Percentiles rank a stretch among this genome's conserved stretches.
These are phyloP conservation scores for Podaxis sp. DNA, from an alignment of 768 basidiomycete species.

Conservation along the genomic window DNA sequence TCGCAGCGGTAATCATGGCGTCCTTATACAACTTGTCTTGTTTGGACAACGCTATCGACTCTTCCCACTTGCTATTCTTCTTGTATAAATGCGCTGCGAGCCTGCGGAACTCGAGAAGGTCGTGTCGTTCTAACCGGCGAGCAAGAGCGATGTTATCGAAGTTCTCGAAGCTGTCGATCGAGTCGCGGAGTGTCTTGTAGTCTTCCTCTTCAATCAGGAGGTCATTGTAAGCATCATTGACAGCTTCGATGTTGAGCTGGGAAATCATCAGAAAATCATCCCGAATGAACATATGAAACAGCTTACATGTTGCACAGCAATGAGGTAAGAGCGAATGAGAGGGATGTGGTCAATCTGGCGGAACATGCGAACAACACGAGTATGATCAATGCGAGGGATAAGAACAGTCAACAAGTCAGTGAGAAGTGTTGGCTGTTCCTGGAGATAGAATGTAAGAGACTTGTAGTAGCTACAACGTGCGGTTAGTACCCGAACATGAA, in stretches of 20 bases:
- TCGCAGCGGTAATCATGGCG: conserved; percentile 88
- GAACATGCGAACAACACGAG: conserved; percentile 95
- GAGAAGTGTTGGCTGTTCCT: conserved; percentile 89
- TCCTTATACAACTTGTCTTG: conserved; percentile 98
- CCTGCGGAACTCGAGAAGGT: conserved; percentile 91
- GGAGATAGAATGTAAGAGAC: conserved; percentile 89
- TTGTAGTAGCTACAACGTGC: conserved; percentile 80
- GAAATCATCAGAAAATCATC: conserved; percentile 3
- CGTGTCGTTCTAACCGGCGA: conserved; percentile 82
- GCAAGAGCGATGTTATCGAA: conserved; percentile 92
- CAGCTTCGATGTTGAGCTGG: conserved; percentile 92
- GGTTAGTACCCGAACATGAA: conserved; percentile 13
- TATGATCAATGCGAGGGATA: conserved; percentile 93
- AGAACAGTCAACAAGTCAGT: conserved; percentile 92
- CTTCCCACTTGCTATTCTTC: conserved; percentile 97
- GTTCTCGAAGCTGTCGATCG: conserved; percentile 97
- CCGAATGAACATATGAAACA: neutral
- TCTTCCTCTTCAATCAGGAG: conserved; percentile 99
- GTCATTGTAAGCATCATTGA: conserved; percentile 98
- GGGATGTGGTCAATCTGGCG: conserved; percentile 93
- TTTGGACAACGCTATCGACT: conserved; percentile 93
- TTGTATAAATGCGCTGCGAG: conserved; percentile 96
- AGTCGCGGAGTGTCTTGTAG: conserved; percentile 95
- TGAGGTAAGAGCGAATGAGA: conserved; percentile 93
- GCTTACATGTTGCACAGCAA: conserved; percentile 90